These are phyloP conservation scores for Ophioceras dolichostomum DNA, from an alignment of 2,329 filamentous ascomycete genomes.

Conservation along the genomic window DNA sequence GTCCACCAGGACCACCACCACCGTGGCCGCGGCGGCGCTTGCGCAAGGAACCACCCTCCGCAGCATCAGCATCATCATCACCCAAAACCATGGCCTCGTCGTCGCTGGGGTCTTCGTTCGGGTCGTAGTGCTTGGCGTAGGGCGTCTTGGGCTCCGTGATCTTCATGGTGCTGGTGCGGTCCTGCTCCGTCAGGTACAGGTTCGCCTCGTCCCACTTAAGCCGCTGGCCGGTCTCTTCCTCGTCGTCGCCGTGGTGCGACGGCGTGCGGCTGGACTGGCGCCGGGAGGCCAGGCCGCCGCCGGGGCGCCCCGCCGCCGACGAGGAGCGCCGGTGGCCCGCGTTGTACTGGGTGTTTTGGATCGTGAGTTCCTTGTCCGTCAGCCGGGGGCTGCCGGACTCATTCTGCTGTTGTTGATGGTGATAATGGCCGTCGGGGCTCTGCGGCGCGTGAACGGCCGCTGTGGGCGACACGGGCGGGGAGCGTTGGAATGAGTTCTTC, in stretches of 20 bases:
- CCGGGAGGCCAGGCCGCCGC: constrained; percentile 51
- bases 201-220: constrained; percentile 99
- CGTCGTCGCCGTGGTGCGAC: constrained; percentile 26
- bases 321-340: constrained; percentile 80
- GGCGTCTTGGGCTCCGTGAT: constrained; percentile 98
- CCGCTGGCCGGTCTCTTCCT: constrained; percentile 50
- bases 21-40: constrained; percentile 33
- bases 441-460: constrained; percentile 13
- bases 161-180: constrained; percentile 94
- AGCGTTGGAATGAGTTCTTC: constrained; percentile 70
- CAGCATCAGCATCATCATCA: too few relatives aligned
- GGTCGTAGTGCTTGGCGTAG: constrained; percentile 86
- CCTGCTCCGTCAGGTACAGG: constrained; percentile 91
- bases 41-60: too few relatives aligned
- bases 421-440: too few relatives aligned
- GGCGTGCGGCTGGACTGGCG: constrained; percentile 49
- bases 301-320: constrained; percentile 54
- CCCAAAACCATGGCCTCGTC: constrained; percentile 62
- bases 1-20: constrained; percentile 20
- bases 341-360: constrained; percentile 91
- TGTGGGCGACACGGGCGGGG: constrained; percentile 38
- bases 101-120: constrained; percentile 74
- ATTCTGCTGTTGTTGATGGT: constrained; percentile 1
- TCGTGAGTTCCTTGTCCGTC: constrained; percentile 76
- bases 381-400: constrained; percentile 31